Evolutionary conservation across 768 basidiomycete genomes (phyloP), one percentile per base, ranked within the genome.

Genomic region (Cubamyces lactineus): DNA sequence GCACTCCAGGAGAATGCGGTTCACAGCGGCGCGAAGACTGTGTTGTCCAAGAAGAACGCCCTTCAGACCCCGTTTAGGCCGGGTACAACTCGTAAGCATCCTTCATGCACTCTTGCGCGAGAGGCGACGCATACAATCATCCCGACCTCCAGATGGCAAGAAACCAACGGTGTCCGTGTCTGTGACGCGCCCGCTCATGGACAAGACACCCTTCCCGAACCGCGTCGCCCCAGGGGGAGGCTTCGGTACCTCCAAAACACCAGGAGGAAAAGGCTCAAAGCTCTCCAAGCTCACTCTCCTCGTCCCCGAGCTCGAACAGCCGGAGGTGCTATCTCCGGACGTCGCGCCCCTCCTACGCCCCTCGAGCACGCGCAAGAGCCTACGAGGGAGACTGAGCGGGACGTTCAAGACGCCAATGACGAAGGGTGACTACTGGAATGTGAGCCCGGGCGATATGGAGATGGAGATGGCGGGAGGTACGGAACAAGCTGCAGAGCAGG

Each of bases 161-260:
- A 78, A 77, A 59, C 71, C 65, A 7, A 26, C 43, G 19, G 26
- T 64, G 2, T 53, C 63, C 28, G 34, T 64, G 26, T 59, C 64
- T 15, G 50, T 64, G 34, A 67, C 72, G 6, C 82, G 84, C 13
- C 86, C 88, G 1, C 77, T 92, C 8, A 79, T 79, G 24, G 90
- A 92, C 75, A 91, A 89, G 74, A 92, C 90, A 0, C 90, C 90
- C 1, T 86, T 87, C 66, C 84, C 85, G 3, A 92, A 91, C 70
- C 86, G 88, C 19, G 62, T 66, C 13, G 62, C 66, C 5, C 55
- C 54, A 8, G 61, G 69, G 28, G 67, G 71, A 16, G 75, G 70
- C 62, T 75, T 77, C 54, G 79, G 74, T 23, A 78, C 76, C 3
- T 53, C 59, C 4, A 47, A 59, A 64, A 77, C 52, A 60, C 76